Conservation (phyloP, 208 protist species). For the Acanthamoeba royreba region DNA sequence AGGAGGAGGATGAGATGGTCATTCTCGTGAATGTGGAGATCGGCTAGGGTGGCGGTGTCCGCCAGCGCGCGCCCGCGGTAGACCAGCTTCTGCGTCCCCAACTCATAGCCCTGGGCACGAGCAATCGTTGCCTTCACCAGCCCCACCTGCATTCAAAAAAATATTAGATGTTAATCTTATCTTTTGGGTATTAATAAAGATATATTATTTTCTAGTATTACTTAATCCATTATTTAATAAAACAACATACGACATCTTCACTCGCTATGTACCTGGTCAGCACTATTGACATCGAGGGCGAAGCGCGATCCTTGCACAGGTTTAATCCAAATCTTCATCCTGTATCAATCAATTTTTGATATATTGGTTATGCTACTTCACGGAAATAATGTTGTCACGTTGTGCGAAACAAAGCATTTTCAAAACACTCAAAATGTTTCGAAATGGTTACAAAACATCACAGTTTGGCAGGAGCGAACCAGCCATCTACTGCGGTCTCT, state of each 20-base stretch:
- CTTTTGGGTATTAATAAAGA: not conserved
- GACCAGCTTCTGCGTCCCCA: not conserved
- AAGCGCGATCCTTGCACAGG: not conserved
- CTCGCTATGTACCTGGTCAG: not conserved
- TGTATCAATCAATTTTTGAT: no score
- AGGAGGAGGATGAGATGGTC: not conserved
- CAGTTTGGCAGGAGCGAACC: no score
- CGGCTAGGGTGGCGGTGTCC: not conserved
- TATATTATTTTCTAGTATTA: not conserved
- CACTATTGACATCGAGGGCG: not conserved
- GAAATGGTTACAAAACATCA: no score
- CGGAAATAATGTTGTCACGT: no score
- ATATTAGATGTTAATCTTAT: not conserved
- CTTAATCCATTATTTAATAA: not conserved
- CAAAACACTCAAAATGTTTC: no score
- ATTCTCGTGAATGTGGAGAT: not conserved
- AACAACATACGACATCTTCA: not conserved
- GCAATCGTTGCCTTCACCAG: not conserved
- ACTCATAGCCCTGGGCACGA: not conserved
- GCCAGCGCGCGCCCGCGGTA: not conserved
- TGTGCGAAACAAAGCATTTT: no score
- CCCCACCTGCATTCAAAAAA: not conserved
- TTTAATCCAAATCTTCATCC: constrained; percentile 22
- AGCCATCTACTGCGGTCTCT: no score
- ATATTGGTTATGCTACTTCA: no score